phyloP scores from a whole-genome alignment of 805 yeast genomes.

The Yamadazyma philogaea region DNA sequence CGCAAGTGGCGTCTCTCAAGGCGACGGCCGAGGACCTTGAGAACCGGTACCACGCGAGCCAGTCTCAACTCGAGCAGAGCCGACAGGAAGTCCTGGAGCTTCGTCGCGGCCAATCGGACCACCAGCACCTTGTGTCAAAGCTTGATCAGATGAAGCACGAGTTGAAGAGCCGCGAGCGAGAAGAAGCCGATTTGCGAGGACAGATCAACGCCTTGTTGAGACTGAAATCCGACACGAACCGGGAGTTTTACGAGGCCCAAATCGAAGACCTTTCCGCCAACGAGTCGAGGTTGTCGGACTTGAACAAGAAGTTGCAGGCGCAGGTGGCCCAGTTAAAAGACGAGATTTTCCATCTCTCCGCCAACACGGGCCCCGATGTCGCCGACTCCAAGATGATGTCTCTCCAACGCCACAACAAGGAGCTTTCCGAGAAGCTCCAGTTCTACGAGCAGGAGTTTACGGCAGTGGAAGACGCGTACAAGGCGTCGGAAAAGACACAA shows the following conservation, averaged over 20 bases:
- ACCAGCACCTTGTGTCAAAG: constrained; percentile 15
- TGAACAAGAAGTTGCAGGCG: constrained; percentile 22
- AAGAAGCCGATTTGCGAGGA: constrained; percentile 20
- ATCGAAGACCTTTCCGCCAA: constrained; percentile 20
- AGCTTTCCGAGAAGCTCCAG: constrained; percentile 24
- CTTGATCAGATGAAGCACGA: constrained; percentile 17
- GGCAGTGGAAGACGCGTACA: constrained; percentile 21
- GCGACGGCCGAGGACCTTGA: constrained; percentile 7
- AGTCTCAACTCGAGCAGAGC: constrained; percentile 14
- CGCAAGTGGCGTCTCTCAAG: not conserved
- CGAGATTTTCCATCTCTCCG: constrained; percentile 18
- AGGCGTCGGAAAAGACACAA: constrained; percentile 23
- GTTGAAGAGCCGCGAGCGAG: constrained; percentile 23
- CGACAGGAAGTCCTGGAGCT: constrained; percentile 16
- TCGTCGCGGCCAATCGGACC: constrained; percentile 13
- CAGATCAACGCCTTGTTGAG: constrained; percentile 22
- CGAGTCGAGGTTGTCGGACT: constrained; percentile 17
- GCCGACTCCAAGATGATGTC: constrained; percentile 8
- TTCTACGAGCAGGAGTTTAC: constrained; percentile 30
- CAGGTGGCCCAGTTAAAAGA: constrained; percentile 29
- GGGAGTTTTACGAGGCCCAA: constrained; percentile 20
- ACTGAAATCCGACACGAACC: constrained; percentile 14
- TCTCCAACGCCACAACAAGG: constrained; percentile 18
- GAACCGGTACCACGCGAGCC: constrained; percentile 8
- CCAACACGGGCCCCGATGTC: constrained; percentile 15